Evolutionary conservation across 1,284 basidiomycete species (phyloP).

Genomic region (Rhizoctonia solani): DNA sequence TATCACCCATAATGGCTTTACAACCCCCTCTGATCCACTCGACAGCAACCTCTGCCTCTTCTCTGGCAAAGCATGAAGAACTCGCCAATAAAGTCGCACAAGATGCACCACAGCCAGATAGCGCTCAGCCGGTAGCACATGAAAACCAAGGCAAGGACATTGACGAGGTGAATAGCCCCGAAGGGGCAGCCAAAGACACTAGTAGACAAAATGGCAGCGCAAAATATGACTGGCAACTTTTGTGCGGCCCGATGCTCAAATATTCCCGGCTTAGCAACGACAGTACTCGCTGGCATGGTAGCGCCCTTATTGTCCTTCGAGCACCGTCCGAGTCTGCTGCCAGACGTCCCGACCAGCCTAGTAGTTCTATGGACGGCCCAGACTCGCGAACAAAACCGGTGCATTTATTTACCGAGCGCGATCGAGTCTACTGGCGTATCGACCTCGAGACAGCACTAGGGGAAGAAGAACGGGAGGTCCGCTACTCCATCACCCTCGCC

Average conservation of each 20-base stretch:
- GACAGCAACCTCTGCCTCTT: neutral
- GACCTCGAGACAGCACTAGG: conserved; percentile 12
- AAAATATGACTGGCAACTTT: conserved; percentile 11
- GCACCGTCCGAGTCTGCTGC: conserved; percentile 8
- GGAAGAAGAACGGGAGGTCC: conserved; percentile 18
- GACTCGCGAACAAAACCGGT: conserved; percentile 14
- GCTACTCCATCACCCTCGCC: conserved; percentile 12
- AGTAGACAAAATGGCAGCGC: neutral
- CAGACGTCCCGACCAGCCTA: conserved; percentile 20
- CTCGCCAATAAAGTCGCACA: conserved; percentile 20
- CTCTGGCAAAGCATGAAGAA: conserved; percentile 1
- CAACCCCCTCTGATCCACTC: neutral
- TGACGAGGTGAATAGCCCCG: conserved; percentile 15
- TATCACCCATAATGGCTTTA: conserved; percentile 1
- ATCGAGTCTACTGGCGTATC: conserved; percentile 32
- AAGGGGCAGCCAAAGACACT: conserved; percentile 22
- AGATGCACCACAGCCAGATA: conserved; percentile 29
- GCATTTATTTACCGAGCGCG: conserved; percentile 28
- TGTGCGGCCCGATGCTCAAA: conserved; percentile 30
- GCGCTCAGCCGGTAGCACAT: conserved; percentile 22
- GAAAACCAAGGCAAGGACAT: conserved; percentile 27
- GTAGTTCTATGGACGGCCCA: conserved; percentile 8
- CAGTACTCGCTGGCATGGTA: conserved; percentile 23
- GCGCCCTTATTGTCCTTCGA: conserved; percentile 23
- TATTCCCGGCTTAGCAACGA: conserved; percentile 24